Base-by-base conservation (phyloP, 371 early-diverging fungal genomes). In the Mortierella sp. region DNA sequence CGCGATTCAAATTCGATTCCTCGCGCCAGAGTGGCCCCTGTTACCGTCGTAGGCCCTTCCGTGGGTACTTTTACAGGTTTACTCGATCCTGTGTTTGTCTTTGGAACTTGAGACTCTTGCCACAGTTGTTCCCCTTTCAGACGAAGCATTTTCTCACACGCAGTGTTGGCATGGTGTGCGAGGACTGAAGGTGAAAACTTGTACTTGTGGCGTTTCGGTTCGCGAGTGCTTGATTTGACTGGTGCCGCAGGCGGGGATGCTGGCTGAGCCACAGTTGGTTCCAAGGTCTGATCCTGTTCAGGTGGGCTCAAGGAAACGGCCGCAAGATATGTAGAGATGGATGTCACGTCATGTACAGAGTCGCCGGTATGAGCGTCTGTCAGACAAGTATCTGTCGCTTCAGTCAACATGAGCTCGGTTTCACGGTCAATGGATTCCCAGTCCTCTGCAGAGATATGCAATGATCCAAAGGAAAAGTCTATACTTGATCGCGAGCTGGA, bases 111-210 rank as follows among this genome's bases (percentile, higher is more conserved):
- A 1, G 63, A 28, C 10, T 65, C 24, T 25, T 25, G 31, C 66
- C 57, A 62, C 2, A 65, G 66, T 12, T 69, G 58, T 9, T 25
- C 49, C 8, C 77, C 77, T 21, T 62, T 61, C 22, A 69, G 54
- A 43, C 69, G 67, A 0, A 77, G 54, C 77, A 77, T 77, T 45
- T 77, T 77, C 53, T 77, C 77, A 44, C 77, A 77, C 3, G 63
- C 48, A 14, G 70, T 77, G 25, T 65, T 65, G 13, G 77, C 66
- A 43, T 77, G 66, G 40, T 69, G 70, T 6, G 77, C 77, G 1
- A 77, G 66, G 3, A 65, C 70, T 1, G 77, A 77, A 19, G 77
- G 77, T 2, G 77, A 66, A 43, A 62, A 77, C 39, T 58, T 69
- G 63, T 56, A 74, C 25, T 55, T 57, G 16, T 9, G 27, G 2